Base-by-base conservation (phyloP, 129 eudicot genomes). In the Escallonia rubra region DNA sequence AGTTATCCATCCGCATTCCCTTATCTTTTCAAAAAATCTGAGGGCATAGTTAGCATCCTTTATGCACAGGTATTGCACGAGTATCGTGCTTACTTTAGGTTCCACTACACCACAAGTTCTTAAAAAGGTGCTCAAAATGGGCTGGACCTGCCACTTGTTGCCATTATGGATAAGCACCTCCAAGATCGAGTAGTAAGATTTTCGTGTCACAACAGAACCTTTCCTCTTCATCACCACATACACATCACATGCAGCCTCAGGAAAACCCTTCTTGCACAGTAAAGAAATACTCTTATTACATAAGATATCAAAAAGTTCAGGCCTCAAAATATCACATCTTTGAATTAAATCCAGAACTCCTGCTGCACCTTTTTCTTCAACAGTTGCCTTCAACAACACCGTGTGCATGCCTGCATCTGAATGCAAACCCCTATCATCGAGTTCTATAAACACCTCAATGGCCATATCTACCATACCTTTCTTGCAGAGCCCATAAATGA, bases 391-490 rank as follows among this genome's bases (percentile, higher is more conserved):
- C 41, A 86, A 60, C 74, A 89, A 72, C 53, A 55, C 72, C 74
- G 52, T 73, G 66, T 63, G 64, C 51, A 74, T 68, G 59, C 63
- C 59, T 57, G 5, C 72, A 79, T 81, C 84, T 43, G 79, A 47
- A 52, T 76, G 69, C 66, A 83, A 64, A 73, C 79, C 83, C 81
- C 77, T 79, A 73, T 69, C 71, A 58, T 74, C 61, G 48, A 81
- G 82, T 79, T 86, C 96, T 61, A 81, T 40, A 65, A 86, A 79
- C 16, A 86, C 86, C 59, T 90, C 86, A 65, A 76, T 68, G 2
- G 94, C 96, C 84, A 83, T 70, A 41, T 79, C 87, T 13, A 78
- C 57, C 90, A 84, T 86, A 60, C 75, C 79, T 48, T 65, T 74
- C 73, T 64, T 73, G 73, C 90, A 90, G 42, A 90, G 85, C 56